Conservation (phyloP, 148 eudicot genomes). For the Nepenthes gracilis region DNA sequence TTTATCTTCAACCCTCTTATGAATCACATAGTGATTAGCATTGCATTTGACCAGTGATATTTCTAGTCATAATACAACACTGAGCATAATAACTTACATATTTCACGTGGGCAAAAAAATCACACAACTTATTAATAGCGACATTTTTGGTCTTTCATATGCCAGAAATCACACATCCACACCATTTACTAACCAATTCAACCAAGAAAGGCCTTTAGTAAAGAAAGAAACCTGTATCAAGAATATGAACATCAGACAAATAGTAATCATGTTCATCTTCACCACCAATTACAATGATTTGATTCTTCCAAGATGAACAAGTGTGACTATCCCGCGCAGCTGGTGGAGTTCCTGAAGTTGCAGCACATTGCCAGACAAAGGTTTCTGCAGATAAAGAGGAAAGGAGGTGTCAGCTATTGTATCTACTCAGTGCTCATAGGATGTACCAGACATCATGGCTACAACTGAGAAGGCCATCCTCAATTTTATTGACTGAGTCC, state of each 20-base stretch:
- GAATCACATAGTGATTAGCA: too few relatives aligned
- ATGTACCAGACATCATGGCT: not conserved
- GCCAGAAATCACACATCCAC: not conserved
- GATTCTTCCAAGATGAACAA: conserved; percentile 85
- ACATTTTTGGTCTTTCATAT: too few relatives aligned
- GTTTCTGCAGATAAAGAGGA: conserved; percentile 39
- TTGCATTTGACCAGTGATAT: too few relatives aligned
- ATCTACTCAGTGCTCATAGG: not conserved
- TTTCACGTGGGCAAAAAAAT: too few relatives aligned
- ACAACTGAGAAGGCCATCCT: not conserved
- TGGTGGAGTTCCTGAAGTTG: conserved; percentile 68
- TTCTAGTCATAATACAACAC: too few relatives aligned
- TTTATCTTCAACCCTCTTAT: too few relatives aligned
- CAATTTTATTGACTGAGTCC: too few relatives aligned
- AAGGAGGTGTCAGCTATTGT: not conserved
- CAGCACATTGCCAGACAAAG: conserved; percentile 57
- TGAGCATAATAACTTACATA: too few relatives aligned
- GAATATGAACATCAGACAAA: conserved; percentile 79
- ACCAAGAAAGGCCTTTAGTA: not conserved
- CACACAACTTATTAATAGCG: too few relatives aligned
- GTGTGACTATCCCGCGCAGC: conserved; percentile 86
- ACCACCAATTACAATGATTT: conserved; percentile 80
- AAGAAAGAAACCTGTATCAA: conserved; percentile 65
- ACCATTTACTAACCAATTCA: not conserved
- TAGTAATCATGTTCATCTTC: conserved; percentile 73